Percentiles rank a stretch among this genome's conserved stretches.
Conservation (phyloP, 257 asterid species). For the Przewalskia tangutica region DNA sequence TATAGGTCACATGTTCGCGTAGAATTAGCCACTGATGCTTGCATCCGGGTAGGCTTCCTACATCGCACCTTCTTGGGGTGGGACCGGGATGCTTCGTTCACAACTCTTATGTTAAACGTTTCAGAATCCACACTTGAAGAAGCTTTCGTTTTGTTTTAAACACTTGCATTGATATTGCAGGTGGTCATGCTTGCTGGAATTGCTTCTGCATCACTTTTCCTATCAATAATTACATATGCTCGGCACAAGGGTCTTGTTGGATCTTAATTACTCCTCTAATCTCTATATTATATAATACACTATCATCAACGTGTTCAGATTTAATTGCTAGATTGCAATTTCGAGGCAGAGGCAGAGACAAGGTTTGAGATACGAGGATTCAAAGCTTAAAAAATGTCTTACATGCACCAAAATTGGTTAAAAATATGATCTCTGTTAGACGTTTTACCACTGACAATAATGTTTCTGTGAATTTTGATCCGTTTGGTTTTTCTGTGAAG, state of each 20-base stretch:
- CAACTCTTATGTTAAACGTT: not conserved
- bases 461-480: no score
- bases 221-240: conserved; percentile 66
- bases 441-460: no score
- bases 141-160: not conserved
- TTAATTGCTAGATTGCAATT: no score
- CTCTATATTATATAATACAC: not conserved
- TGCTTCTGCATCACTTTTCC: conserved; percentile 44
- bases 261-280: conserved; percentile 17
- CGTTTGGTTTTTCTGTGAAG: no score
- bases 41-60: not conserved
- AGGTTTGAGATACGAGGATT: no score
- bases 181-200: conserved; percentile 58
- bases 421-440: no score
- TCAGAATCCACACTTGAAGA: not conserved
- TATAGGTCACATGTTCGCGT: not conserved
- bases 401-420: no score
- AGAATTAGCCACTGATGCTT: not conserved
- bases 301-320: no score
- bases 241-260: conserved; percentile 52
- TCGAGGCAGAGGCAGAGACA: no score
- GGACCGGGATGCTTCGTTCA: not conserved
- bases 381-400: no score
- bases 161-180: conserved; percentile 19
- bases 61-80: not conserved